Base-by-base conservation (phyloP, 2,329 filamentous ascomycete genomes). In the Plenodomus lindquistii region DNA sequence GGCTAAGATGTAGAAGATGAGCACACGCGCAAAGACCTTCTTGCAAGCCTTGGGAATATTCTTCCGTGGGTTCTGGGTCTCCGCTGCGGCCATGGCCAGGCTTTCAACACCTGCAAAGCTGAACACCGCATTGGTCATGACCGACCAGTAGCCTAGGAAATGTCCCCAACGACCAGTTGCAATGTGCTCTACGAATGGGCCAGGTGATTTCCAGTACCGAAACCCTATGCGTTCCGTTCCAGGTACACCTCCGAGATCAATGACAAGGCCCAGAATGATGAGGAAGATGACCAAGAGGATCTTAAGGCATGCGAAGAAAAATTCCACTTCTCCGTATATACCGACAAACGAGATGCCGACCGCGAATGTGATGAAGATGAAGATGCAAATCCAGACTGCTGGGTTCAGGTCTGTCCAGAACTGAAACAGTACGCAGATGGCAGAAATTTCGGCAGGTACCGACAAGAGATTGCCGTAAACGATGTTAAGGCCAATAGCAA, bases 191-290 rank as follows among this genome's bases (percentile, higher is more conserved):
- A 59, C 64, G 38, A 69, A 64, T 0, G 85, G 82, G 1, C 85
- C 86, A 0, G 86, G 86, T 13, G 82, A 66, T 36, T 75, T 80
- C 87, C 87, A 91, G 68, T 87, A 88, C 39, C 77, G 70, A 66
- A 89, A 89, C 1, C 86, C 86, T 18, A 66, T 57, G 4, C 37
- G 59, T n/a, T 64, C 62, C 35, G 59, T 54, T 37, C 57, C 60
- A 2, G 64, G 64, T 11, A 60, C 56, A 2, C 64, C 65, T 16
- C 64, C 65, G 10, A 69, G 55, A 38, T 63, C 56, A n/a, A 69
- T 58, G 34, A 67, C 62, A 18, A 69, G 40, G 3, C 60, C 60
- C 17, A 63, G 51, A 19, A 66, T 59, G 40, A 69, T 63, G 29
- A 69, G 46, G 41, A 64, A 64, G 8, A 68, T 35, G 35, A 66